Evolutionary conservation across 768 basidiomycete species (phyloP), one percentile per base, ranked within the genome.

Genomic region (Rhodotorula kratochvilovae): DNA sequence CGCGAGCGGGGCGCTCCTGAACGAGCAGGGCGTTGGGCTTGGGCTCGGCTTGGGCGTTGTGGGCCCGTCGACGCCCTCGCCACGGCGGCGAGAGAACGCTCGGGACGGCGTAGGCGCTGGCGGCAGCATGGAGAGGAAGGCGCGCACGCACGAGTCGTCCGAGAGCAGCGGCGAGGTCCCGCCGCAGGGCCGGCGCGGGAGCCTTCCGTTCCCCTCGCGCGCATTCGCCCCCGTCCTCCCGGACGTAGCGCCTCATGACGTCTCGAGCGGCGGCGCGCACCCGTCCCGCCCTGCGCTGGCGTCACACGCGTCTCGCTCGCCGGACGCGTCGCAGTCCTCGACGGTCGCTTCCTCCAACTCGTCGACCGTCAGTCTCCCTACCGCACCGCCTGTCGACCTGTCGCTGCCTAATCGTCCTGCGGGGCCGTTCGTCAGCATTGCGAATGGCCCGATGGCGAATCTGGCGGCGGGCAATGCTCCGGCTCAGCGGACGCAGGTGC

Each of bases 381-480:
- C 55, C 19, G 60, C 19, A 3, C 61, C 70, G 3, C 48, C 65
- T 0, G 70, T 71, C 61, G 66, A 71, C 54, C 45, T 70, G 2
- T 29, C 12, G 23, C 61, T 58, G 23, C 57, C 66, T 12, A 63
- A 54, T 5, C 29, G 64, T 5, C 42, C 61, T 0, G 35, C 23
- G 2, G 67, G 63, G 11, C 60, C 67, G 15, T 68, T n/a, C 36
- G 61, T 70, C 16, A 64, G 51, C 46, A 59, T 70, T 7, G 73
- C 73, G 10, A 58, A 53, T 23, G 60, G 62, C 5, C 61, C 51
- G 5, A 48, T 74, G 66, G 73, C 58, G 6, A 55, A 43, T 1
- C 45, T 74, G 16, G 58, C 68, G 1, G 55, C 68, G 0, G 51
- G 45, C 5, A 60, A 71, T 27, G 23, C 46, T 1, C 36, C 56